Evolutionary conservation across 2,329 filamentous ascomycete genomes (phyloP).

Genomic region (Zymoseptoria passerinii): DNA sequence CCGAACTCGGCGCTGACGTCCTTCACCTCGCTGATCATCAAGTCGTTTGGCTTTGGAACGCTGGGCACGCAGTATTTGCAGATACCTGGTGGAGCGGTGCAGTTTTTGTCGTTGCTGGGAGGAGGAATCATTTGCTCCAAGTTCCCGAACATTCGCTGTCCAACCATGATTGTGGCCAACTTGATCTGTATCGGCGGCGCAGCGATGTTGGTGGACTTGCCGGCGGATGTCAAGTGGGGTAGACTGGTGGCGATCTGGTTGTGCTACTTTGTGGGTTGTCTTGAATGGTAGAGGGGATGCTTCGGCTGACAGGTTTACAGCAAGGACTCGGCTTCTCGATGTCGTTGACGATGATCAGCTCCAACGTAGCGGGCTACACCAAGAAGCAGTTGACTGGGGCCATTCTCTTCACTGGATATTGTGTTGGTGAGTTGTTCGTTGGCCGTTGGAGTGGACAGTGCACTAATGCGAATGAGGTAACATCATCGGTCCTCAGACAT

Average conservation of each 20-base stretch:
- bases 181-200: slow-evolving; percentile 48
- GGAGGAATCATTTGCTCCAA: slow-evolving; percentile 46
- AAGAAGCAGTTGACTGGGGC: slow-evolving; percentile 48
- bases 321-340: slow-evolving; percentile 48
- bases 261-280: slow-evolving; percentile 37
- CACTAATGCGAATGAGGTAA: slow-evolving; percentile 9
- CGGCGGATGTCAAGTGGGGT: slow-evolving; percentile 47
- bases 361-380: slow-evolving; percentile 47
- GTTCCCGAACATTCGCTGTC: slow-evolving; percentile 46
- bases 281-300: not conserved
- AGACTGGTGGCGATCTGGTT: slow-evolving; percentile 51
- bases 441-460: not conserved
- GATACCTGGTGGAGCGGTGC: slow-evolving; percentile 51
- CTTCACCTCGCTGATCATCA: slow-evolving; percentile 44
- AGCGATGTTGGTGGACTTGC: slow-evolving; percentile 45
- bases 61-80: slow-evolving; percentile 51
- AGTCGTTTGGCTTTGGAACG: slow-evolving; percentile 41
- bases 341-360: slow-evolving; percentile 46
- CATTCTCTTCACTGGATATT: slow-evolving; percentile 46
- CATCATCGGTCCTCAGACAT: slow-evolving; percentile 48
- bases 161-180: slow-evolving; percentile 51
- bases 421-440: slow-evolving; percentile 38
- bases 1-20: slow-evolving; percentile 50
- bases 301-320: not conserved
- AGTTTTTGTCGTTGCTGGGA: slow-evolving; percentile 46